phyloP scores from a whole-genome alignment of 257 asterid species.

The Apocynum venetum region DNA sequence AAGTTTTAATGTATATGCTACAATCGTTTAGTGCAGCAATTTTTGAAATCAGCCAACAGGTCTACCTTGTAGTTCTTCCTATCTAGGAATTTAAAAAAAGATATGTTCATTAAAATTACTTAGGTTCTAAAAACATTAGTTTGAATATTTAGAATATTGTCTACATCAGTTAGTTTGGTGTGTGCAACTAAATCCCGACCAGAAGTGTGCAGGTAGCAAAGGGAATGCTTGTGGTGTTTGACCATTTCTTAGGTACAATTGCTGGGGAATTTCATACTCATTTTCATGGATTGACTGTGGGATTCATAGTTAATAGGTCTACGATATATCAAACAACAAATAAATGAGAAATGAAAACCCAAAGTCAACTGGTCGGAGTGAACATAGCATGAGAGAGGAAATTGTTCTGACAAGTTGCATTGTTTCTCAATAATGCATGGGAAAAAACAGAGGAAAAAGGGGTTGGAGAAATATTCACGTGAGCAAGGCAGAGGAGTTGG shows the following conservation, averaged over 20 bases:
- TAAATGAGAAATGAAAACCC: not conserved
- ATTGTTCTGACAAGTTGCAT: conserved; percentile 9
- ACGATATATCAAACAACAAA: not conserved
- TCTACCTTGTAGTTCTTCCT: too few species aligned
- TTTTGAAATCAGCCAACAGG: too few species aligned
- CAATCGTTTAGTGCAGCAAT: too few species aligned
- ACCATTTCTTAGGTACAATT: not conserved
- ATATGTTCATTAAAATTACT: too few species aligned
- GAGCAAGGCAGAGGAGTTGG: not conserved
- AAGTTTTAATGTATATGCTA: too few species aligned
- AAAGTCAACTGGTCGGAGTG: not conserved
- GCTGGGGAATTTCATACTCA: not conserved
- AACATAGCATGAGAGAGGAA: not conserved
- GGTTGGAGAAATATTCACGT: not conserved
- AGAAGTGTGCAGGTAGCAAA: not conserved
- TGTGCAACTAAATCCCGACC: too few species aligned
- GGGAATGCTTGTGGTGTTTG: not conserved
- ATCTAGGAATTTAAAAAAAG: too few species aligned
- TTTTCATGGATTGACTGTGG: not conserved
- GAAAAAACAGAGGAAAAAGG: not conserved
- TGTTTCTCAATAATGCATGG: not conserved
- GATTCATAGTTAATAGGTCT: not conserved
- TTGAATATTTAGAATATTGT: too few species aligned
- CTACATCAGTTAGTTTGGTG: too few species aligned
- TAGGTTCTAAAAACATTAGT: too few species aligned